Evolutionary conservation across 2,329 filamentous ascomycete species (phyloP).

Genomic region (Nectriaceae sp.): DNA sequence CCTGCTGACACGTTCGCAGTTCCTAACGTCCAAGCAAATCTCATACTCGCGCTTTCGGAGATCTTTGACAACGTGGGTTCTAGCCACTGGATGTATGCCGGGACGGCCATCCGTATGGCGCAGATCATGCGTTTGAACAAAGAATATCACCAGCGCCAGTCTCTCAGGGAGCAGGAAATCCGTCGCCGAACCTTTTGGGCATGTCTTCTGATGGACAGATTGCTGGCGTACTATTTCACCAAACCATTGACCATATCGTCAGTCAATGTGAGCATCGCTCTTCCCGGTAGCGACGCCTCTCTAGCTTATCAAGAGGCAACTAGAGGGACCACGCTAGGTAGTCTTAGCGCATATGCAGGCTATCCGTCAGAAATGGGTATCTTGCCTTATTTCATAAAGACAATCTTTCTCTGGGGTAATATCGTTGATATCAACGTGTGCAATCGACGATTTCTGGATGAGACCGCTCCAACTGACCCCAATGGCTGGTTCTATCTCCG

Average conservation of each 20-base stretch:
- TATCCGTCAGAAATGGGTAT: conserved; percentile 18
- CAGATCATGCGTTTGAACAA: conserved; percentile 27
- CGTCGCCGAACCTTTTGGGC: conserved; percentile 31
- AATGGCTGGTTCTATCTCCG: background rate
- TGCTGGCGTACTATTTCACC: conserved; percentile 5
- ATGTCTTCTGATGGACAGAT: conserved; percentile 18
- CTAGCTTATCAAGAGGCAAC: background rate
- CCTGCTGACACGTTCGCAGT: too few relatives aligned
- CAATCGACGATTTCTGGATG: conserved; percentile 11
- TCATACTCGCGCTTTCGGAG: conserved; percentile 9
- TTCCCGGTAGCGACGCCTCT: background rate
- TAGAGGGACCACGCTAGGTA: background rate
- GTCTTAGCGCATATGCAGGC: background rate
- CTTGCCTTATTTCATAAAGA: conserved; percentile 18
- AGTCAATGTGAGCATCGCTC: background rate
- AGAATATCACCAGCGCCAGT: conserved; percentile 23
- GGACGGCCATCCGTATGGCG: conserved; percentile 27
- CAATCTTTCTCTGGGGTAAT: conserved; percentile 16
- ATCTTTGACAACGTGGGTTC: conserved; percentile 17
- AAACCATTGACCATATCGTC: background rate
- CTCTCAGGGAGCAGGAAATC: conserved; percentile 22
- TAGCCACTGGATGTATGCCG: conserved; percentile 23
- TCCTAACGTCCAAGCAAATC: conserved; percentile 17
- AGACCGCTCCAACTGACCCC: conserved; percentile 14
- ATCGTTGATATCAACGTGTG: conserved; percentile 13